Conservation (phyloP, 108 stramenopile genomes). For the Schizochytrium sp. region DNA sequence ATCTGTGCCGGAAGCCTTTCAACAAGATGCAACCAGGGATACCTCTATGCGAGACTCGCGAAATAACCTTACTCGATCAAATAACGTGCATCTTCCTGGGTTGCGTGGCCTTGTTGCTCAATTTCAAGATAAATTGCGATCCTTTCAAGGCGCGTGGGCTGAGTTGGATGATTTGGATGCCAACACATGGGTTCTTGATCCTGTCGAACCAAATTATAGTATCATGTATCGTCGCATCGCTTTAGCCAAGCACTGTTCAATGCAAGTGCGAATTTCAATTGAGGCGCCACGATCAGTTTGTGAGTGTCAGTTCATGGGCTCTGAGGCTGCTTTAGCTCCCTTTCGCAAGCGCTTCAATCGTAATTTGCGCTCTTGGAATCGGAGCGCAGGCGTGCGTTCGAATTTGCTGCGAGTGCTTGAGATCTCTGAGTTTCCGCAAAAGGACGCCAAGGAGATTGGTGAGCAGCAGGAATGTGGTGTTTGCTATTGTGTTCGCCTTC, state of each 20-base stretch:
- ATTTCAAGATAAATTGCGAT: not conserved
- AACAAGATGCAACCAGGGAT: not conserved
- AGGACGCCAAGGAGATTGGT: conserved; percentile 32
- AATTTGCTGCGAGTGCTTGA: not conserved
- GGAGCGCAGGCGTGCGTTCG: not conserved
- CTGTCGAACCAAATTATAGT: not conserved
- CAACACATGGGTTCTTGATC: conserved; percentile 47
- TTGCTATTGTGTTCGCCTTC: conserved; percentile 16
- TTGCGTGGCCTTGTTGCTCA: not conserved
- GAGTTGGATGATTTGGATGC: conserved; percentile 45
- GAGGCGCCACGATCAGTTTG: conserved; percentile 12
- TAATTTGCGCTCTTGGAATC: conserved; percentile 7
- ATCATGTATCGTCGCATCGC: conserved; percentile 25
- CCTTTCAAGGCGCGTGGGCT: not conserved
- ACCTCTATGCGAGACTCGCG: not conserved
- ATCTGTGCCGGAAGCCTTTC: not conserved
- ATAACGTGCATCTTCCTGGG: not conserved
- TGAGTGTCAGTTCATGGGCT: conserved; percentile 54
- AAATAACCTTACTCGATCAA: too few relatives aligned
- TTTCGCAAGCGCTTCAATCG: conserved; percentile 41
- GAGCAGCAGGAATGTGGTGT: conserved; percentile 32
- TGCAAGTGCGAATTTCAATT: not conserved
- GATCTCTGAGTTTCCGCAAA: conserved; percentile 28
- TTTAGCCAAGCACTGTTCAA: conserved; percentile 37
- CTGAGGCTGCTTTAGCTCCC: not conserved